A percentile compares a stretch with the other conserved stretches of the same genome.
Conservation (phyloP, 495 filamentous ascomycete genomes). For the Xylaria intraflava region DNA sequence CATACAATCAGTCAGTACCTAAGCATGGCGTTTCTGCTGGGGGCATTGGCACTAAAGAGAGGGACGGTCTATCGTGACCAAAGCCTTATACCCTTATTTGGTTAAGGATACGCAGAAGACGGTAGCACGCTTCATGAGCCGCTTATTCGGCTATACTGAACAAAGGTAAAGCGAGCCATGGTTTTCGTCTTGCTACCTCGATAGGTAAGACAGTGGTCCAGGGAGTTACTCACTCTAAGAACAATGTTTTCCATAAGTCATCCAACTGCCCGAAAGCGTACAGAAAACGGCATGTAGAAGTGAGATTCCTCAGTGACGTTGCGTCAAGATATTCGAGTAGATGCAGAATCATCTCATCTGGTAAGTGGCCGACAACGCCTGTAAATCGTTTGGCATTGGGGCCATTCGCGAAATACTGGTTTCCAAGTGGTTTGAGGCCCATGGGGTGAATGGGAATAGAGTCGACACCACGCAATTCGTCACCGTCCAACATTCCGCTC, state of each 20-base stretch:
- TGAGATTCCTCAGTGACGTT: conserved; percentile 54
- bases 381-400: conserved; percentile 58
- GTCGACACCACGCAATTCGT: conserved; percentile 22
- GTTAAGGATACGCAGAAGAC: neutral
- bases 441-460: conserved; percentile 74
- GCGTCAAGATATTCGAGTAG: conserved; percentile 71
- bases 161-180: neutral
- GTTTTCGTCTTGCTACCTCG: neutral
- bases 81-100: neutral
- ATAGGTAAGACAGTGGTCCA: neutral
- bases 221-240: conserved; percentile 65
- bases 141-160: neutral
- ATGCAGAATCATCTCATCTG: conserved; percentile 75
- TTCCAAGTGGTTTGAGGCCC: conserved; percentile 80
- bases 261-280: conserved; percentile 82
- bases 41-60: neutral
- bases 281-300: conserved; percentile 79
- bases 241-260: conserved; percentile 85
- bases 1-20: conserved; percentile 12
- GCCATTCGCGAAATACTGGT: conserved; percentile 60
- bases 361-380: conserved; percentile 57
- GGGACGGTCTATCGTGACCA: neutral
- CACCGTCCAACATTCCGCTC: conserved; percentile 1
- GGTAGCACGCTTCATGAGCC: neutral
- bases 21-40: conserved; percentile 13